These are phyloP conservation scores for Eucalyptus curtisii DNA, from an alignment of 345 rosid genomes.

Conservation along the genomic window DNA sequence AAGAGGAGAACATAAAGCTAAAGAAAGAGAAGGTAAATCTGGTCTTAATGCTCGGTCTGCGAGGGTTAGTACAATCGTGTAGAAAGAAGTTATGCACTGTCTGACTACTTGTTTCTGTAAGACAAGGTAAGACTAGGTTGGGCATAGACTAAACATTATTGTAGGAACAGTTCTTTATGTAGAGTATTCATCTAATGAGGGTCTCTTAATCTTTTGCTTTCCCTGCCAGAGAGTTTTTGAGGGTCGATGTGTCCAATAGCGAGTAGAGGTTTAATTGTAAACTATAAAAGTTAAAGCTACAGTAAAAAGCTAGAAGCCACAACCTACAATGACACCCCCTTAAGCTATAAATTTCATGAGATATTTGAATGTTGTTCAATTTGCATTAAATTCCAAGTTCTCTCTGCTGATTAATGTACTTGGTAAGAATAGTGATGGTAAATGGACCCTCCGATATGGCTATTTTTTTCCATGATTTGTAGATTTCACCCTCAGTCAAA, in stretches of 20 bases:
- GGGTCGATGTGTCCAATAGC: not conserved
- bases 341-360: not conserved
- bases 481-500: not conserved
- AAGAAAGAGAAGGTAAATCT: slow-evolving; percentile 46
- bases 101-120: not conserved
- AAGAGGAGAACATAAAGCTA: slow-evolving; percentile 36
- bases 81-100: not conserved
- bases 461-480: not conserved
- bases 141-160: not conserved
- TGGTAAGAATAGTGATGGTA: not conserved
- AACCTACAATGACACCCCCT: not conserved
- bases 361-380: not conserved
- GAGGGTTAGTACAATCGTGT: not conserved
- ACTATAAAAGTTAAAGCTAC: not conserved
- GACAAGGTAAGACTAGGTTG: not conserved
- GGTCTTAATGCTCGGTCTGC: not conserved
- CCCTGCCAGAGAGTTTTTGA: not conserved
- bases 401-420: not conserved
- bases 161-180: not conserved
- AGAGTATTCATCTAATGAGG: not conserved
- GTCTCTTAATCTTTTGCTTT: not conserved
- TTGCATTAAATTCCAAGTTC: not conserved
- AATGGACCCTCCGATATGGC: not conserved
- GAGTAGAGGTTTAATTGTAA: not conserved
- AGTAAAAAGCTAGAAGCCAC: not conserved